A percentile compares a stretch with the other conserved stretches of the same genome.
These are phyloP conservation scores for Tillandsia leiboldiana DNA, from an alignment of 176 grass and related monocot species.

Conservation along the genomic window DNA sequence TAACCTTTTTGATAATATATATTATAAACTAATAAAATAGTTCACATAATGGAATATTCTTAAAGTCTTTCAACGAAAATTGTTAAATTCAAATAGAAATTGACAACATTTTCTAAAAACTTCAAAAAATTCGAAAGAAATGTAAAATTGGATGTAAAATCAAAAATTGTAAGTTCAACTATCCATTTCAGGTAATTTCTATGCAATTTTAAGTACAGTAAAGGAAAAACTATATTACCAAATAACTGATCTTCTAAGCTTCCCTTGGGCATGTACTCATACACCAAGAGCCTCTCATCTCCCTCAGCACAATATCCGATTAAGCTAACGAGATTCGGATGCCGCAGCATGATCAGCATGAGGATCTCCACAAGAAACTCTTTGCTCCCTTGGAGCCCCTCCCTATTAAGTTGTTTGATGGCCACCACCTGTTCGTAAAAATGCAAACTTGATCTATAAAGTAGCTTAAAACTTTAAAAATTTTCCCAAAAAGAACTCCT, in stretches of 20 bases:
- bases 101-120: too few species aligned
- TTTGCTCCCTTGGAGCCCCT: conserved; percentile 64
- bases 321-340: conserved; percentile 75
- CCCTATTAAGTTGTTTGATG: conserved; percentile 74
- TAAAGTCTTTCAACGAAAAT: too few species aligned
- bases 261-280: conserved; percentile 90
- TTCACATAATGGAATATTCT: too few species aligned
- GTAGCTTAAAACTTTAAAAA: too few species aligned
- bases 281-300: conserved; percentile 83
- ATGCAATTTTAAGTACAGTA: too few species aligned
- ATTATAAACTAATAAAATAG: too few species aligned
- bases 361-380: conserved; percentile 94
- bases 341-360: conserved; percentile 69
- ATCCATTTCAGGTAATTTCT: too few species aligned
- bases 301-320: conserved; percentile 79
- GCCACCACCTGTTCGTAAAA: conserved; percentile 54
- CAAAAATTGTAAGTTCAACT: too few species aligned
- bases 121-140: too few species aligned
- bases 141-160: too few species aligned
- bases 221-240: conserved; percentile 19
- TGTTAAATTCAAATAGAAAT: too few species aligned
- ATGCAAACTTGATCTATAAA: neutral
- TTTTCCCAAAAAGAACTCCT: neutral
- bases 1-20: too few species aligned
- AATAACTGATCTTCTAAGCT: conserved; percentile 87